A percentile compares a stretch with the other conserved stretches of the same genome.
Evolutionary conservation across 2,329 filamentous ascomycete genomes (phyloP).

Genomic region (Penicillium sp.): DNA sequence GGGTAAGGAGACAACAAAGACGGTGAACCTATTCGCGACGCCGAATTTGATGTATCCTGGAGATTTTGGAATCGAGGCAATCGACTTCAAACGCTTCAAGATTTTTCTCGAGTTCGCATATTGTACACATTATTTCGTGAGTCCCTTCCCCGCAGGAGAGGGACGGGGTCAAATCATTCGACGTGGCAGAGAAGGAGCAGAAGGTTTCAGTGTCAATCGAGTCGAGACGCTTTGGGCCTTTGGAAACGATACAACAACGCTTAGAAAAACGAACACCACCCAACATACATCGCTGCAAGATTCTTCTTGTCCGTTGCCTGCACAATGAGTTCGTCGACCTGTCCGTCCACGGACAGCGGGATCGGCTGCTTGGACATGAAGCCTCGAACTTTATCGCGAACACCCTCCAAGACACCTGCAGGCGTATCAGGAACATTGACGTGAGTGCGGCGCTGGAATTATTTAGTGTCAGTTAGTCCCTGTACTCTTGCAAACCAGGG

Average conservation of each 20-base stretch:
- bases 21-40: too few relatives aligned
- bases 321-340: constrained; percentile 91
- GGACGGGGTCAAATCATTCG: too few relatives aligned
- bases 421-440: constrained; percentile 58
- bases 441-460: constrained; percentile 45
- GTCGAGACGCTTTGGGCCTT: too few relatives aligned
- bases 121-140: too few relatives aligned
- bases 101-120: too few relatives aligned
- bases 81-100: too few relatives aligned
- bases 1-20: too few relatives aligned
- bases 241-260: neutral
- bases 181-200: too few relatives aligned
- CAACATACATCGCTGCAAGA: constrained; percentile 92
- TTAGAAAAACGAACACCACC: constrained; percentile 71
- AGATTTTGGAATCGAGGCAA: too few relatives aligned
- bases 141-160: too few relatives aligned
- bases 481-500: neutral
- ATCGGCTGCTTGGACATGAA: constrained; percentile 82
- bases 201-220: too few relatives aligned
- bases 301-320: constrained; percentile 76
- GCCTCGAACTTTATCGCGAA: constrained; percentile 78
- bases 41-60: too few relatives aligned
- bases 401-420: constrained; percentile 79
- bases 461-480: neutral
- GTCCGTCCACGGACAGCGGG: constrained; percentile 87